A percentile compares a stretch with the other conserved stretches of the same genome.
phyloP scores from a whole-genome alignment of 2,329 filamentous ascomycete genomes.

The Intubia oerlemansii region DNA sequence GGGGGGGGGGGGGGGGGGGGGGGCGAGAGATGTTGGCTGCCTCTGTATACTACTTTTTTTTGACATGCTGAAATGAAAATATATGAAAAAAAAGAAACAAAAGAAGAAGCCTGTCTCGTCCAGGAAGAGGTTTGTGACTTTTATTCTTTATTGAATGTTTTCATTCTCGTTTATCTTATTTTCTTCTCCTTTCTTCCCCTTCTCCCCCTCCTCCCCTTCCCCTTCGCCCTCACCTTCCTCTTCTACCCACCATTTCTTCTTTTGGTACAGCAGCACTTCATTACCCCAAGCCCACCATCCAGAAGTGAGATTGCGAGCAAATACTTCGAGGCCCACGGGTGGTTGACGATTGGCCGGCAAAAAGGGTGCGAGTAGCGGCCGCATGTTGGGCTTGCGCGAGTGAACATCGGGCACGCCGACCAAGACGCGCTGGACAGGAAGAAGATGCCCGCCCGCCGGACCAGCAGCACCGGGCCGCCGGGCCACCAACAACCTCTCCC shows the following conservation, averaged over 20 bases:
- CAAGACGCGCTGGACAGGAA: slow-evolving; percentile 28
- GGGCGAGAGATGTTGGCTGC: too few relatives aligned
- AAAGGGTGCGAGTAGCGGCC: slow-evolving; percentile 27
- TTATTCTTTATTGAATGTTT: too few relatives aligned
- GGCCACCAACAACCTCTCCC: slow-evolving; percentile 50
- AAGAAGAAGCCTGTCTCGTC: too few relatives aligned
- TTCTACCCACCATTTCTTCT: slow-evolving; percentile 9
- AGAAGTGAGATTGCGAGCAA: slow-evolving; percentile 50
- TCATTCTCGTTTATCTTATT: too few relatives aligned
- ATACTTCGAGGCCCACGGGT: slow-evolving; percentile 44
- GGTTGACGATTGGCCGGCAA: not conserved
- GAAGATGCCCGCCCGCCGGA: slow-evolving; percentile 5
- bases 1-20: too few relatives aligned
- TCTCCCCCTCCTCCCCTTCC: too few relatives aligned
- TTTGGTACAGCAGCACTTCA: slow-evolving; percentile 50
- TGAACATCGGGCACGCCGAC: slow-evolving; percentile 55
- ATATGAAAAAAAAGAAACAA: too few relatives aligned
- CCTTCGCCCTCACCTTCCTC: too few relatives aligned
- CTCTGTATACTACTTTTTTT: too few relatives aligned
- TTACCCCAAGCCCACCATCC: slow-evolving; percentile 69
- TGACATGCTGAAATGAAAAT: too few relatives aligned
- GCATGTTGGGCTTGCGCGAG: slow-evolving; percentile 57
- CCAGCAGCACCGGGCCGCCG: slow-evolving; percentile 17
- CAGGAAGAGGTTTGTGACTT: too few relatives aligned
- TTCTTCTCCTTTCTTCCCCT: too few relatives aligned